phyloP scores from a whole-genome alignment of 306 rosid species.

The Cucumis sativus region Cucumber_9930_V3 NC_026655.2:18722001-18722500 shows the following conservation, averaged over 20 bases:
- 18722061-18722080: too few species aligned
- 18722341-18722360: background rate
- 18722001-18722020: too few species aligned
- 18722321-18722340: background rate
- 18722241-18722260: background rate
- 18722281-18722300: background rate
- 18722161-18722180: too few species aligned
- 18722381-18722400: background rate
- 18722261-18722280: too few species aligned
- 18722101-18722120: too few species aligned
- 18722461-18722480: constrained; percentile 7
- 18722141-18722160: too few species aligned
- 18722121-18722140: too few species aligned
- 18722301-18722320: background rate
- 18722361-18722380: background rate
- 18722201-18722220: too few species aligned
- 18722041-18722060: too few species aligned
- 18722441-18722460: constrained; percentile 3
- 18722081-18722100: too few species aligned
- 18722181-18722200: too few species aligned
- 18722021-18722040: too few species aligned
- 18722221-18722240: background rate
- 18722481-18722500: background rate
- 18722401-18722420: background rate
- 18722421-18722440: constrained; percentile 4